Conservation (phyloP, 768 basidiomycete genomes). For the Termitomyces sp. region DNA sequence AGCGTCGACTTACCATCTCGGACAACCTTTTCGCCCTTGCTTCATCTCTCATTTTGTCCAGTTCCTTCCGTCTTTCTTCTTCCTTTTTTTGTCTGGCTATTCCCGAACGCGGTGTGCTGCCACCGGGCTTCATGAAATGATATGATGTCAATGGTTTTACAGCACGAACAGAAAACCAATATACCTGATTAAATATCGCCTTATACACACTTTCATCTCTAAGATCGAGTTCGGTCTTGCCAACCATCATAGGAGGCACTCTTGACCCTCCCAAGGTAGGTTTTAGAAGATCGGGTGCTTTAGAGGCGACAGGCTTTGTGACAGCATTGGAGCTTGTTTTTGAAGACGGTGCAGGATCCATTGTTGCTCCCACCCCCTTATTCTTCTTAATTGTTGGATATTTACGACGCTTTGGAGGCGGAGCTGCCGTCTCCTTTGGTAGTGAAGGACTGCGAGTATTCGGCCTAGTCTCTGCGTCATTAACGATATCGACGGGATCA, state of each 20-base stretch:
- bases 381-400: conserved; percentile 66
- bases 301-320: conserved; percentile 22
- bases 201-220: conserved; percentile 59
- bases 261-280: conserved; percentile 17
- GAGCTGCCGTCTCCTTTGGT: conserved; percentile 26
- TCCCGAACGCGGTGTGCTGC: conserved; percentile 37
- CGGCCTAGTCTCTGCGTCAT: conserved; percentile 17
- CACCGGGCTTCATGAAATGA: conserved; percentile 27
- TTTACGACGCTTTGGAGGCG: conserved; percentile 36
- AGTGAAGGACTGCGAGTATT: conserved; percentile 21
- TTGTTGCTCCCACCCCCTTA: conserved; percentile 29
- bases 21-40: conserved; percentile 48
- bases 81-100: conserved; percentile 44
- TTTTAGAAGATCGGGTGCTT: conserved; percentile 21
- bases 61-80: conserved; percentile 64
- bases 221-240: conserved; percentile 56
- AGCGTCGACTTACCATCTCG: conserved; percentile 43
- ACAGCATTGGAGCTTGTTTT: conserved; percentile 22
- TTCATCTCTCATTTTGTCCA: conserved; percentile 67
- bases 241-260: conserved; percentile 37
- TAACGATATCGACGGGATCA: conserved; percentile 25
- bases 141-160: not conserved
- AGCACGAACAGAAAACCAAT: conserved; percentile 11
- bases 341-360: conserved; percentile 16
- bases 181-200: conserved; percentile 53